phyloP scores from a whole-genome alignment of 352 stramenopile species.

The Phytophthora foliorum region DNA sequence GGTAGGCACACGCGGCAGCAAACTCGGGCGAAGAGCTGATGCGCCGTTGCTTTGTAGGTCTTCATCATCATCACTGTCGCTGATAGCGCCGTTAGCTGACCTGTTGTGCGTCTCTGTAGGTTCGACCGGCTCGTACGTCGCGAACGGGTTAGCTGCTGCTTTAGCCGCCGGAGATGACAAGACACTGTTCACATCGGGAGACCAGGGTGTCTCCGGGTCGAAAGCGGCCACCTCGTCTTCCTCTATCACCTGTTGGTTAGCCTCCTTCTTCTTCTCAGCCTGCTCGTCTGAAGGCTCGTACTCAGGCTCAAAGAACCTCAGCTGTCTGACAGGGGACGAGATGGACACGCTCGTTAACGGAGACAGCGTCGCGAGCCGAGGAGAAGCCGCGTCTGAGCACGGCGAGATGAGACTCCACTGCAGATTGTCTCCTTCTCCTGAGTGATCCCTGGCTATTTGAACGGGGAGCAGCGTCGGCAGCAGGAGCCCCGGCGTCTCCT shows the following conservation, averaged over 20 bases:
- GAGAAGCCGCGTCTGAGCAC: slow-evolving; percentile 44
- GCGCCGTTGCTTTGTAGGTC: slow-evolving; percentile 2
- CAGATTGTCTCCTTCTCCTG: slow-evolving; percentile 10
- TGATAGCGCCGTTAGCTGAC: slow-evolving; percentile 8
- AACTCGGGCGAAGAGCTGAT: slow-evolving; percentile 23
- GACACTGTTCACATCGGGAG: slow-evolving; percentile 19
- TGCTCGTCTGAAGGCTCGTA: slow-evolving; percentile 20
- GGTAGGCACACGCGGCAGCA: slow-evolving; percentile 27
- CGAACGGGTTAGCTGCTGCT: slow-evolving; percentile 25
- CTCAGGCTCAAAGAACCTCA: slow-evolving; percentile 37
- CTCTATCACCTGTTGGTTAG: slow-evolving; percentile 20
- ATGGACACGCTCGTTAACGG: slow-evolving; percentile 29
- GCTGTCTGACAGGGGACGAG: slow-evolving; percentile 26
- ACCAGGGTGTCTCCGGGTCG: slow-evolving; percentile 35
- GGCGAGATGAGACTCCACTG: slow-evolving; percentile 68
- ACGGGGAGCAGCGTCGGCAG: slow-evolving; percentile 19
- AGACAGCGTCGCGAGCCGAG: slow-evolving; percentile 21
- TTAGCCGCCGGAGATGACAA: slow-evolving; percentile 14
- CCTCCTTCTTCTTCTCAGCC: slow-evolving; percentile 20
- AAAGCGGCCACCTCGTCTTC: slow-evolving; percentile 19
- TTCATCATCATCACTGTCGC: slow-evolving; percentile 27
- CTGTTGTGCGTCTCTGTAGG: slow-evolving; percentile 6
- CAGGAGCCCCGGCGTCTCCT: slow-evolving; percentile 4
- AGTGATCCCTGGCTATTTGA: slow-evolving; percentile 8
- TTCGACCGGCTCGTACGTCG: slow-evolving; percentile 18